Evolutionary conservation across 2,329 filamentous ascomycete genomes (phyloP).

Genomic region (Ophiostoma sp.): DNA sequence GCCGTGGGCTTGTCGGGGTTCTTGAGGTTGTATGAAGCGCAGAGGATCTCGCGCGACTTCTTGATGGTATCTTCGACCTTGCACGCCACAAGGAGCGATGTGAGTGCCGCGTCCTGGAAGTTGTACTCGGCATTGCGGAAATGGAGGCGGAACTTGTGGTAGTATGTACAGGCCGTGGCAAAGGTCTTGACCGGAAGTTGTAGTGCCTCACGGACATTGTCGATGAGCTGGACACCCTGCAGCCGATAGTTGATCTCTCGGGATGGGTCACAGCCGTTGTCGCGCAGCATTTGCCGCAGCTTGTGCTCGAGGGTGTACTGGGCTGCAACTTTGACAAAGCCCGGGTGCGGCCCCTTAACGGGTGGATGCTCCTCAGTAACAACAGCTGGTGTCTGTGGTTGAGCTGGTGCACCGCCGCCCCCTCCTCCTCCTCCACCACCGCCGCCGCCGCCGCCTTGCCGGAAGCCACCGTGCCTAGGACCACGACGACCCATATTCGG

Average conservation of each 20-base stretch:
- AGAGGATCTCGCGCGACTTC: slow-evolving; percentile 89
- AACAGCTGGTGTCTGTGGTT: background rate
- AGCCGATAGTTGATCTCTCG: slow-evolving; percentile 76
- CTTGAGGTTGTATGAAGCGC: slow-evolving; percentile 83
- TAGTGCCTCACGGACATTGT: slow-evolving; percentile 71
- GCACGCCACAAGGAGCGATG: slow-evolving; percentile 85
- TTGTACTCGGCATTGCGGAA: slow-evolving; percentile 84
- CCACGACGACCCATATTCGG: slow-evolving; percentile 25
- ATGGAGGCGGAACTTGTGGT: slow-evolving; percentile 84
- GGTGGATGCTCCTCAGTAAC: slow-evolving; percentile 21
- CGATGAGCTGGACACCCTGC: slow-evolving; percentile 83
- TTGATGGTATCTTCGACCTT: slow-evolving; percentile 98
- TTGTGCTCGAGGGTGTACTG: slow-evolving; percentile 80
- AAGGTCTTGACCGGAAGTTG: slow-evolving; percentile 88
- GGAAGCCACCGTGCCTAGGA: slow-evolving; percentile 20
- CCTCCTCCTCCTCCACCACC: slow-evolving; percentile 10
- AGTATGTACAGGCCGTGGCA: slow-evolving; percentile 86
- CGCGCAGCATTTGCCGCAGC: slow-evolving; percentile 65
- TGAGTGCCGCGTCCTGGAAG: slow-evolving; percentile 78
- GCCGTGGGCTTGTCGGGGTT: slow-evolving; percentile 60
- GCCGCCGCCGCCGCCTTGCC: slow-evolving; percentile 16
- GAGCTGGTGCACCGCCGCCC: background rate
- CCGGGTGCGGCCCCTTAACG: slow-evolving; percentile 33
- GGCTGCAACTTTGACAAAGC: slow-evolving; percentile 45
- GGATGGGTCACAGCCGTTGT: slow-evolving; percentile 65